phyloP scores from a whole-genome alignment of 139 green algal genomes.

The Trebouxia sp. region DNA sequence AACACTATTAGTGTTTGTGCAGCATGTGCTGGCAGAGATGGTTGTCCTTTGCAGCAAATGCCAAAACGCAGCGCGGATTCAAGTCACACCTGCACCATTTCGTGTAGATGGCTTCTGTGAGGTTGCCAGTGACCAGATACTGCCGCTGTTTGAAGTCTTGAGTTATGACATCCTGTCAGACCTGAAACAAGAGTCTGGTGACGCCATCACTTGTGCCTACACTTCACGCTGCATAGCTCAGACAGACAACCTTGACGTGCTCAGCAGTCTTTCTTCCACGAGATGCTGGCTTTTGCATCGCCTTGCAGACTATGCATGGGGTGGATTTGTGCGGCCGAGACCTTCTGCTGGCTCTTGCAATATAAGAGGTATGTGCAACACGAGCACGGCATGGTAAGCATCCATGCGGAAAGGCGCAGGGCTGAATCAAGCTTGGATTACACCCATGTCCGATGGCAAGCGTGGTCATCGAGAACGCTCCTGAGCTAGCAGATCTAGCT shows the following conservation, averaged over 20 bases:
- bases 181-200: background rate
- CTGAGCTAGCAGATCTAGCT: too few species aligned
- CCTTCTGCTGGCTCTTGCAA: too few species aligned
- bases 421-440: too few species aligned
- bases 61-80: background rate
- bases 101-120: background rate
- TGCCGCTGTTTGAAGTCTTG: background rate
- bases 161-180: background rate
- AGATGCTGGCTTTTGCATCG: too few species aligned
- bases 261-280: background rate
- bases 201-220: background rate
- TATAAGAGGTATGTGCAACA: too few species aligned
- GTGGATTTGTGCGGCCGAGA: too few species aligned
- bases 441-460: too few species aligned
- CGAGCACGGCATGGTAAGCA: too few species aligned
- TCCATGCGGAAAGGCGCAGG: too few species aligned
- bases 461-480: too few species aligned
- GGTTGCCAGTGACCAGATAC: background rate
- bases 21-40: background rate
- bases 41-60: background rate
- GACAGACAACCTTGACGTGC: background rate
- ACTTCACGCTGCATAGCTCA: background rate
- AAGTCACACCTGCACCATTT: background rate
- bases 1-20: background rate
- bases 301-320: too few species aligned